These are phyloP conservation scores for Vitis riparia DNA, from an alignment of 164 flowering plant species.

Conservation along the genomic window DNA sequence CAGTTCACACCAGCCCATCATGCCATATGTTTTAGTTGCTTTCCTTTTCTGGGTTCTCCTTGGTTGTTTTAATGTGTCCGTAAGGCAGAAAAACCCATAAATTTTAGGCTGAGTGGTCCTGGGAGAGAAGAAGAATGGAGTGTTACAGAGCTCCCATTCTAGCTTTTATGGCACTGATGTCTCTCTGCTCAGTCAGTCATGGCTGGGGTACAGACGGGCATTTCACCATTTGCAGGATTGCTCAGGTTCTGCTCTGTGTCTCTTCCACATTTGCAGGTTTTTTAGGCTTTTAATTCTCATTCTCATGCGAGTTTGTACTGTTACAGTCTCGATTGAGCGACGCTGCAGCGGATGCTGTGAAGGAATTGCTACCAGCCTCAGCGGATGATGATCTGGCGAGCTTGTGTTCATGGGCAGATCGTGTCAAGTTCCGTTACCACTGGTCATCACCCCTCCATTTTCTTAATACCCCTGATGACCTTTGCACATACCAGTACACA, in stretches of 20 bases:
- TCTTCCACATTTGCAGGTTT: background rate
- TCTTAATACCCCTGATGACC: slow-evolving; percentile 71
- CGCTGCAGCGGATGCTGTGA: slow-evolving; percentile 65
- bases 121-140: slow-evolving; percentile 18
- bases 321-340: slow-evolving; percentile 58
- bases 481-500: slow-evolving; percentile 62
- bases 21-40: background rate
- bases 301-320: background rate
- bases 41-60: background rate
- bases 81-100: background rate
- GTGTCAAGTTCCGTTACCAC: slow-evolving; percentile 61
- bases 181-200: slow-evolving; percentile 35
- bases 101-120: background rate
- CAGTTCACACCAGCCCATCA: slow-evolving; percentile 18
- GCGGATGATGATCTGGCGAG: slow-evolving; percentile 65
- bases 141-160: slow-evolving; percentile 6
- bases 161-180: slow-evolving; percentile 16
- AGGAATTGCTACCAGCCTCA: slow-evolving; percentile 56
- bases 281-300: background rate
- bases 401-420: slow-evolving; percentile 82
- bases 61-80: background rate
- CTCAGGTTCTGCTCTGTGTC: slow-evolving; percentile 44
- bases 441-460: slow-evolving; percentile 89
- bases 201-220: slow-evolving; percentile 86
- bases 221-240: slow-evolving; percentile 52